Evolutionary conservation across 345 rosid genomes (phyloP).

Genomic region (Arabidopsis arenosa): DNA sequence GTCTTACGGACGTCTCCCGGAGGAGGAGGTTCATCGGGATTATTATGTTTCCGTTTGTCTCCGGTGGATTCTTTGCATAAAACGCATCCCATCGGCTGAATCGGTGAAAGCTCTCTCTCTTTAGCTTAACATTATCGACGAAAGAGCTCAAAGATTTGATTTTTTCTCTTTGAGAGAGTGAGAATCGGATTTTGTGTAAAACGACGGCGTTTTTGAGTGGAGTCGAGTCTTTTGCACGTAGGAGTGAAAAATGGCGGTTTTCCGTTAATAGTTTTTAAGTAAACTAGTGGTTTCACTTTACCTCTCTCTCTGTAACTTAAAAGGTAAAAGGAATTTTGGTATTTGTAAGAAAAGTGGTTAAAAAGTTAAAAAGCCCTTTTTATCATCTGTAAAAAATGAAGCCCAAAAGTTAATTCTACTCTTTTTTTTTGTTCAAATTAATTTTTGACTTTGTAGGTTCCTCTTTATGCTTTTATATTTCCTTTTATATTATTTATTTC

Average conservation of each 20-base stretch:
- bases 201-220: constrained; percentile 9
- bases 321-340: too few relatives aligned
- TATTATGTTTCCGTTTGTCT: constrained; percentile 28
- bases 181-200: background rate
- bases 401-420: too few relatives aligned
- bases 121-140: constrained; percentile 34
- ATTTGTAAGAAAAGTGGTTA: too few relatives aligned
- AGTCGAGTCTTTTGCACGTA: constrained; percentile 20
- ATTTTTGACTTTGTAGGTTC: too few relatives aligned
- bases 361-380: too few relatives aligned
- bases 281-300: background rate
- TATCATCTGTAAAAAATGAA: too few relatives aligned
- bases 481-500: too few relatives aligned
- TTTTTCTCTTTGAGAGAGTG: background rate
- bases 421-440: too few relatives aligned
- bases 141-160: background rate
- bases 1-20: constrained; percentile 38
- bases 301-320: too few relatives aligned
- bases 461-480: too few relatives aligned
- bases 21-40: constrained; percentile 41
- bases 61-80: constrained; percentile 47
- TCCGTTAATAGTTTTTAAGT: background rate
- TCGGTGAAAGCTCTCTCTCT: constrained; percentile 5
- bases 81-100: constrained; percentile 62
- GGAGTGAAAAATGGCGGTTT: constrained; percentile 23